Conservation (phyloP, 441 rosid species). For the Pelargonium citronellum region DNA sequence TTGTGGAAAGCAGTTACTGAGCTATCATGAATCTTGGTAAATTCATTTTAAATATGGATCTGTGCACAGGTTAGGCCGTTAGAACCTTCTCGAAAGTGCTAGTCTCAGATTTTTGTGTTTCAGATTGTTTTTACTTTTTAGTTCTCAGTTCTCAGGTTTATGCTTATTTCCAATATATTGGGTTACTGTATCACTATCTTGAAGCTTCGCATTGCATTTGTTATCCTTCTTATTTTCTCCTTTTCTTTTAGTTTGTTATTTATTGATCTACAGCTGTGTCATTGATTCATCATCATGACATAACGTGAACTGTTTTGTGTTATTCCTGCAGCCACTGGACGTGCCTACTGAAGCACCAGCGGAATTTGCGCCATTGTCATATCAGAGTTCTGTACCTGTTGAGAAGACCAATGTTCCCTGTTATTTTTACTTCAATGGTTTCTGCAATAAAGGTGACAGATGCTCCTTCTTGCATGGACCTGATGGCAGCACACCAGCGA, state of each 20-base stretch:
- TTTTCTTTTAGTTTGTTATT: constrained; percentile 4
- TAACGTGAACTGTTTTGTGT: background rate
- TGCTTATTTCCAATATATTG: background rate
- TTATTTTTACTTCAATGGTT: constrained; percentile 40
- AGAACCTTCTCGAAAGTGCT: background rate
- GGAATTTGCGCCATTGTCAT: constrained; percentile 23
- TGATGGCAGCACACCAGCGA: constrained; percentile 22
- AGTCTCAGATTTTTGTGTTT: background rate
- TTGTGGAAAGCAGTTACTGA: too few relatives aligned
- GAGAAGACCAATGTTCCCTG: constrained; percentile 42
- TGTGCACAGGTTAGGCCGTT: too few relatives aligned
- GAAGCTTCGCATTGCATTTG: background rate
- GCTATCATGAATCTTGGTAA: too few relatives aligned
- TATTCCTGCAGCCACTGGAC: constrained; percentile 43
- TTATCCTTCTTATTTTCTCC: background rate
- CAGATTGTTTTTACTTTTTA: too few relatives aligned
- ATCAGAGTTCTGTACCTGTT: constrained; percentile 24
- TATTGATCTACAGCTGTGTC: constrained; percentile 1
- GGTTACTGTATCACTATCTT: background rate
- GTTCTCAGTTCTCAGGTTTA: background rate
- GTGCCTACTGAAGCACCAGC: constrained; percentile 26
- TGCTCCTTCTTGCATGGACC: constrained; percentile 45
- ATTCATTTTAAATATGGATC: too few relatives aligned
- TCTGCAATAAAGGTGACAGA: constrained; percentile 45
- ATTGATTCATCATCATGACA: background rate